Evolutionary conservation across 768 basidiomycete genomes (phyloP), one percentile per base, ranked within the genome.

Genomic region (Cubamyces lactineus): DNA sequence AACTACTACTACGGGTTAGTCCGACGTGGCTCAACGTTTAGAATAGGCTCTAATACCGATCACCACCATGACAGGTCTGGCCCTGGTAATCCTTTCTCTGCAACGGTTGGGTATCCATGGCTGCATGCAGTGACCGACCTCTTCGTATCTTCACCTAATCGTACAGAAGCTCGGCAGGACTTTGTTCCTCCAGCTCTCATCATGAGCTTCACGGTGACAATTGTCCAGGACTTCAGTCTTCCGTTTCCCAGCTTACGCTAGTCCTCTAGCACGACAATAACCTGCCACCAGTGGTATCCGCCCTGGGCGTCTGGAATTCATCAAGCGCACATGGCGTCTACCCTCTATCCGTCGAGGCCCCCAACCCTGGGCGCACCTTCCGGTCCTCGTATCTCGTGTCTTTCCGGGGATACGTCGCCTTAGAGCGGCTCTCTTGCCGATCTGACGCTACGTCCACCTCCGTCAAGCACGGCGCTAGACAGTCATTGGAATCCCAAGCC

Each of bases 1-100:
- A 79, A 79, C 62, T 81, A 81, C 52, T 80, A 80, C 64, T 80
- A 80, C 50, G 79, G 79, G 76, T 75, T 59, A n/a, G 71, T 46
- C 52, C n/a, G 23, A 28, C 6, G 45, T 26, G 28, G 30, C 19
- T 17, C 39, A 40, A 1, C 5, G 17, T 8, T 50, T 40, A 5
- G 21, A 3, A 16, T 24, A 23, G 50, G 48, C 24, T 42, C 47
- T 49, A 7, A 26, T 39, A 5, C 42, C 28, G 16, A 52, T n/a
- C 15, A 28, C 46, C n/a, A 8, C 17, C n/a, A 30, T 54, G 4
- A 9, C 57, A 78, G 77, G 11, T 74, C 79, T n/a, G 80, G 80
- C 11, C 79, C 79, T 1, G 80, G 80, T 5, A 81, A 80, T 64
- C 76, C 77, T 1, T 72, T 77, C 23, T 73, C 79, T 0, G 79